Conservation (phyloP, 805 yeast species). For the Martiniozyma abietophila region DNA sequence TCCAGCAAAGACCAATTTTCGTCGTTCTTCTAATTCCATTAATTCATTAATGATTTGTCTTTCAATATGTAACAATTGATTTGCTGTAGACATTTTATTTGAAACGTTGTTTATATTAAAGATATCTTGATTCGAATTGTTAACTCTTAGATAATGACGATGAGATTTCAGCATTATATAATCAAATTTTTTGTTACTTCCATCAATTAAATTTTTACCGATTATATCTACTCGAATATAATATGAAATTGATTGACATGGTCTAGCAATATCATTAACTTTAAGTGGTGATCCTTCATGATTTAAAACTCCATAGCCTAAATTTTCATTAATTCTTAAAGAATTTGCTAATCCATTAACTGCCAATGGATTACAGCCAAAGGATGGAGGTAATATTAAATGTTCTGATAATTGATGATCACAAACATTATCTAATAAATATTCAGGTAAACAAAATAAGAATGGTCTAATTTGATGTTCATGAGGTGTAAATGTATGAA, state of each 20-base stretch:
- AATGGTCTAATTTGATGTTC: too few species aligned
- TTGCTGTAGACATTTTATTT: slow-evolving; percentile 8
- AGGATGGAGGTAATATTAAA: slow-evolving; percentile 30
- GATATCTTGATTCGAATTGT: slow-evolving; percentile 19
- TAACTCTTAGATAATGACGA: slow-evolving; percentile 13
- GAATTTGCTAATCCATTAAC: slow-evolving; percentile 17
- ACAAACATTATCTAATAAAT: slow-evolving; percentile 45
- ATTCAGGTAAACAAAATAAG: slow-evolving; percentile 44
- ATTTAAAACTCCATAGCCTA: slow-evolving; percentile 47
- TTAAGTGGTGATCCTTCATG: slow-evolving; percentile 43
- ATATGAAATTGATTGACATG: slow-evolving; percentile 38
- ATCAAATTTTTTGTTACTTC: background rate
- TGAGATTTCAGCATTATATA: too few species aligned
- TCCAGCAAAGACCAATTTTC: slow-evolving; percentile 6
- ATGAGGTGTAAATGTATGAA: too few species aligned
- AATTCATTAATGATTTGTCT: slow-evolving; percentile 10
- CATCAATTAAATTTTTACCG: slow-evolving; percentile 27
- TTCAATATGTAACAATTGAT: slow-evolving; percentile 12
- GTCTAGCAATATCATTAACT: slow-evolving; percentile 36
- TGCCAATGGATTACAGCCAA: slow-evolving; percentile 26
- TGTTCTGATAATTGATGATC: slow-evolving; percentile 31
- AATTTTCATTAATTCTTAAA: slow-evolving; percentile 26
- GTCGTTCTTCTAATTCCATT: slow-evolving; percentile 10
- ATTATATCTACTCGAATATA: slow-evolving; percentile 47
- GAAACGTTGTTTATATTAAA: too few species aligned